Evolutionary conservation across 2,329 filamentous ascomycete genomes (phyloP).

Genomic region (Fusarium siculi): DNA sequence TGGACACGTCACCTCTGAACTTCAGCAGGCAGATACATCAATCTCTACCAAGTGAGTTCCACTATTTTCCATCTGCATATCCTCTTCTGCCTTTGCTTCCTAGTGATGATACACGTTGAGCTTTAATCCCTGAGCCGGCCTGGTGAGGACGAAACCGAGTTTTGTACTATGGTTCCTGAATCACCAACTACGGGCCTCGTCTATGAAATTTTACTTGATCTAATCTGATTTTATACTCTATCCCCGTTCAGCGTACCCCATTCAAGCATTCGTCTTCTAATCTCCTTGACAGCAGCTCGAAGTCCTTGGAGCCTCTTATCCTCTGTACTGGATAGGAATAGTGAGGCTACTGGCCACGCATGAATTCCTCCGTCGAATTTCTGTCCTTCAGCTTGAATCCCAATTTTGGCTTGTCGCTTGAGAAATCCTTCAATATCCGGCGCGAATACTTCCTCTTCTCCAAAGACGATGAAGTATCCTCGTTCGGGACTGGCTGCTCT

Average conservation of each 20-base stretch:
- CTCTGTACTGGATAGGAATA: slow-evolving; percentile 64
- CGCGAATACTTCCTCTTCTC: slow-evolving; percentile 81
- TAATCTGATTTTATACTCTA: slow-evolving; percentile 64
- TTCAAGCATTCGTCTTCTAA: slow-evolving; percentile 48
- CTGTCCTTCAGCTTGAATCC: slow-evolving; percentile 64
- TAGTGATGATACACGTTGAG: slow-evolving; percentile 56
- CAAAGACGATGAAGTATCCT: slow-evolving; percentile 78
- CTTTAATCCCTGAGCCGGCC: slow-evolving; percentile 49
- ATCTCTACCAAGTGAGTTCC: slow-evolving; percentile 18
- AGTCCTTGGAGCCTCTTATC: slow-evolving; percentile 65
- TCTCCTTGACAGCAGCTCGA: slow-evolving; percentile 52
- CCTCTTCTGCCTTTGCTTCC: not conserved
- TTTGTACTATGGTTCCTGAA: slow-evolving; percentile 58
- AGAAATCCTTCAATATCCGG: slow-evolving; percentile 74
- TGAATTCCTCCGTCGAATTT: slow-evolving; percentile 77
- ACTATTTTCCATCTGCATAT: not conserved
- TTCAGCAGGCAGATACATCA: not conserved
- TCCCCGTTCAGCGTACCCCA: slow-evolving; percentile 25
- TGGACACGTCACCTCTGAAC: not conserved
- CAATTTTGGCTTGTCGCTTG: slow-evolving; percentile 62
- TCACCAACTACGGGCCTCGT: slow-evolving; percentile 40
- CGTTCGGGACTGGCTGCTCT: slow-evolving; percentile 69
- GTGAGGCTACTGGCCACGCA: slow-evolving; percentile 80
- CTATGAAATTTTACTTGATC: slow-evolving; percentile 68
- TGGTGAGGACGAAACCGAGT: slow-evolving; percentile 62